Evolutionary conservation across 2,329 filamentous ascomycete genomes (phyloP), one percentile per base, ranked within the genome.

Genomic region (Colletotrichum sp.): DNA sequence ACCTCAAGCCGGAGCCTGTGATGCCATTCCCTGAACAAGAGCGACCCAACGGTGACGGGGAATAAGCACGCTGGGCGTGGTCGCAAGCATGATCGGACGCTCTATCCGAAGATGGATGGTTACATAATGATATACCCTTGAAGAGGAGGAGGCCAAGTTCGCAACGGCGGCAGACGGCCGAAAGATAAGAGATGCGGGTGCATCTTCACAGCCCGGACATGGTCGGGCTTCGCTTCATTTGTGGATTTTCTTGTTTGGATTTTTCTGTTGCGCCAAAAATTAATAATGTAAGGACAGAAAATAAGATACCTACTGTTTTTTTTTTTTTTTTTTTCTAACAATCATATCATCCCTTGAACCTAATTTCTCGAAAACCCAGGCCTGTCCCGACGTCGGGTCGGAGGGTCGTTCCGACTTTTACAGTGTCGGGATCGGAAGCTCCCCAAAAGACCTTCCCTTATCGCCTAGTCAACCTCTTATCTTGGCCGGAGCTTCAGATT

Each of bases 1-100:
- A 77, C 27, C 76, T 79, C 66, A 78, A 81, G 6, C 79, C 80
- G n/a, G 81, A 79, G 39, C 77, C 79, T 8, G 36, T 75, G 8
- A 61, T 66, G 66, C 69, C 77, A 15, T 77, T 78, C 63, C 77
- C 77, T 30, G 64, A 52, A 36, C 73, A 77, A 49, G 69, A 77
- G 30, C 73, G 66, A 13, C 49, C 59, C 15, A 63, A 62, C 22
- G 73, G 73, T 22, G 39, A 57, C 9, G 70, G 64, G 49, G 73
- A 76, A 49, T 76, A 73, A 49, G 66, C 27, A 49, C 19, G 19
- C 29, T 12, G 44, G 44, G 44, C 66, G 34, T 63, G 32, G 13
- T 49, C 55, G 25, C 44, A n/a, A 25, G n/a, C 57, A 36, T 25
- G 27, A 16, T 72, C 72, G 63, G 72, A 75, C 36, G 25, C 16